Evolutionary conservation across 2,329 filamentous ascomycete species (phyloP).

Genomic region (Teratosphaeria nubilosa): DNA sequence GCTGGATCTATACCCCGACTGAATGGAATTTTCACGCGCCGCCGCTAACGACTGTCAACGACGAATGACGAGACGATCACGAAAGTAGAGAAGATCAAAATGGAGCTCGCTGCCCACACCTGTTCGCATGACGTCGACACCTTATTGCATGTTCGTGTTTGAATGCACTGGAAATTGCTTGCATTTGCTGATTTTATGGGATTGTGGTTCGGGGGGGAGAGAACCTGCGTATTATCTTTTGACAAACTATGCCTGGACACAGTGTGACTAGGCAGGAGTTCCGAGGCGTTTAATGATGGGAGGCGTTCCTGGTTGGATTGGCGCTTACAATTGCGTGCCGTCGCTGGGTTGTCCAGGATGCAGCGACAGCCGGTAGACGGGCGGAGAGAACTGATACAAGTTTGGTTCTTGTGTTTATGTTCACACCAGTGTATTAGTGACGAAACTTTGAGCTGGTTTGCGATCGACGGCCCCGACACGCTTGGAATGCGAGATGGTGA

Average conservation of each 20-base stretch:
- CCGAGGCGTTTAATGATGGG: neutral
- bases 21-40: neutral
- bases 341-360: neutral
- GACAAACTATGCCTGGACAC: neutral
- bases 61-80: constrained; percentile 6
- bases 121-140: neutral
- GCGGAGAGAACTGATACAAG: neutral
- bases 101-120: constrained; percentile 5
- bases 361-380: neutral
- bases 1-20: neutral
- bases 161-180: neutral
- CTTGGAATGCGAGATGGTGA: neutral
- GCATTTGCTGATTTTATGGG: neutral
- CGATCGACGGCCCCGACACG: neutral
- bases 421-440: neutral
- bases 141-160: neutral
- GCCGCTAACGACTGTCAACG: constrained; percentile 4
- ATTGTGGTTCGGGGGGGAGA: neutral
- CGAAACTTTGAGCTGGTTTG: neutral
- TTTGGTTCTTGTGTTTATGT: neutral
- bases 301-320: neutral
- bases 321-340: neutral
- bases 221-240: neutral
- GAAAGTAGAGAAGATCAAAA: constrained; percentile 4
- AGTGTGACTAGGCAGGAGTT: neutral